These are phyloP conservation scores for Exophiala alcalophila DNA, from an alignment of 2,329 filamentous ascomycete genomes.

Conservation along the genomic window DNA sequence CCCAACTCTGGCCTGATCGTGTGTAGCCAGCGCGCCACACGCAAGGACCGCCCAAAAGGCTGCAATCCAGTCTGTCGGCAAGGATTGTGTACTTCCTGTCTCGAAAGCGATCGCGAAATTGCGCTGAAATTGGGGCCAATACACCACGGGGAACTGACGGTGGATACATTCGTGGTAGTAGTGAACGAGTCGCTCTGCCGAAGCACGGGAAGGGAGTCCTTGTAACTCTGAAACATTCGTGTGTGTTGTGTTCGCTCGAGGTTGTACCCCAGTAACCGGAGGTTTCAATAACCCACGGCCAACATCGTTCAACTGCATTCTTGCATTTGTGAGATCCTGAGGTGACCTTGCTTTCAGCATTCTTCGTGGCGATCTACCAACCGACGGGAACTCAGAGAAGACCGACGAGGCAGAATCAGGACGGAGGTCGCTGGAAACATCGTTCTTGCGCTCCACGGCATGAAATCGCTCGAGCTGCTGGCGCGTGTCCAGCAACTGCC, in stretches of 20 bases:
- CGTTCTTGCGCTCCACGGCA: constrained; percentile 57
- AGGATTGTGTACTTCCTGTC: constrained; percentile 57
- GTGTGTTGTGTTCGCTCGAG: constrained; percentile 36
- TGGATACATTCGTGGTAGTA: constrained; percentile 77
- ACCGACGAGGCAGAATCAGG: constrained; percentile 41
- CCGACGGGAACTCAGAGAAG: constrained; percentile 59
- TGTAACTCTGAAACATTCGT: constrained; percentile 46
- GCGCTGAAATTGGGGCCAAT: constrained; percentile 79
- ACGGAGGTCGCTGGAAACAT: constrained; percentile 46
- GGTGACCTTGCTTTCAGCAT: constrained; percentile 60
- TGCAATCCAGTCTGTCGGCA: constrained; percentile 69
- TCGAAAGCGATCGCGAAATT: constrained; percentile 76
- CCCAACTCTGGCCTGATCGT: constrained; percentile 42
- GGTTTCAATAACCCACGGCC: constrained; percentile 77
- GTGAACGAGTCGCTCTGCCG: constrained; percentile 69
- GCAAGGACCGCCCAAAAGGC: constrained; percentile 81
- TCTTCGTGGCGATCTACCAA: constrained; percentile 64
- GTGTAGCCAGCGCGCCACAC: constrained; percentile 72
- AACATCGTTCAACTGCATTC: constrained; percentile 68
- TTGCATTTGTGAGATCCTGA: constrained; percentile 68
- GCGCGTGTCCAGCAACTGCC: constrained; percentile 76
- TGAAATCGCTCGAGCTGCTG: constrained; percentile 75
- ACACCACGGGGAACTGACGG: constrained; percentile 76
- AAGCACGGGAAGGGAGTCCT: constrained; percentile 65
- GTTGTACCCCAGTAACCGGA: constrained; percentile 49